Percentiles rank a stretch among this genome's conserved stretches.
Conservation (phyloP, 2,329 filamentous ascomycete genomes). For the Colletotrichum agaves region DNA sequence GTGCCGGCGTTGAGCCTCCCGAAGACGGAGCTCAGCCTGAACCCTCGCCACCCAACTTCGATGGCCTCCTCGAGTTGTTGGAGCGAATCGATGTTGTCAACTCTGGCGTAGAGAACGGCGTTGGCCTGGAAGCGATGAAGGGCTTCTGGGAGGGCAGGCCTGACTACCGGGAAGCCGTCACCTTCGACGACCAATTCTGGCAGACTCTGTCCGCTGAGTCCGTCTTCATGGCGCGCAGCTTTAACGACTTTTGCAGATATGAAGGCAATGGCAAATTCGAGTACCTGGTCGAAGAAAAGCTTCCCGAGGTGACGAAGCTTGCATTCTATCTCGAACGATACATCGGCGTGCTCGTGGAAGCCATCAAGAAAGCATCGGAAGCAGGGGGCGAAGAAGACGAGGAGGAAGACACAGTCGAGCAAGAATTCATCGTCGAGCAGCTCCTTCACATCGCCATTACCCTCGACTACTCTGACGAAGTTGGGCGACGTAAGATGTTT, state of each 20-base stretch:
- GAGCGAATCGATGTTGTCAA: slow-evolving; percentile 95
- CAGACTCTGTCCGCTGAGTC: slow-evolving; percentile 85
- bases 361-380: slow-evolving; percentile 67
- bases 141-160: slow-evolving; percentile 95
- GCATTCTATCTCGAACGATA: slow-evolving; percentile 89
- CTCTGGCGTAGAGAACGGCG: slow-evolving; percentile 87
- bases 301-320: slow-evolving; percentile 92
- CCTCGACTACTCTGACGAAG: slow-evolving; percentile 97
- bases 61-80: slow-evolving; percentile 88
- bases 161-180: slow-evolving; percentile 79
- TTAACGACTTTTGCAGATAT: slow-evolving; percentile 90
- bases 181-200: slow-evolving; percentile 81
- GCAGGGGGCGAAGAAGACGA: slow-evolving; percentile 70
- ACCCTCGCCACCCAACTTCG: slow-evolving; percentile 74
- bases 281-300: slow-evolving; percentile 85
- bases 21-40: slow-evolving; percentile 67
- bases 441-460: slow-evolving; percentile 91
- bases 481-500: slow-evolving; percentile 96
- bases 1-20: slow-evolving; percentile 74
- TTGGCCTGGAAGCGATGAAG: slow-evolving; percentile 92
- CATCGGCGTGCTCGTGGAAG: slow-evolving; percentile 74
- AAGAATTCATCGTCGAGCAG: slow-evolving; percentile 96
- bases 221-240: slow-evolving; percentile 89
- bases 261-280: slow-evolving; percentile 80
- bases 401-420: slow-evolving; percentile 86